phyloP scores from a whole-genome alignment of 345 rosid species.

The Ailanthus altissimus region DNA sequence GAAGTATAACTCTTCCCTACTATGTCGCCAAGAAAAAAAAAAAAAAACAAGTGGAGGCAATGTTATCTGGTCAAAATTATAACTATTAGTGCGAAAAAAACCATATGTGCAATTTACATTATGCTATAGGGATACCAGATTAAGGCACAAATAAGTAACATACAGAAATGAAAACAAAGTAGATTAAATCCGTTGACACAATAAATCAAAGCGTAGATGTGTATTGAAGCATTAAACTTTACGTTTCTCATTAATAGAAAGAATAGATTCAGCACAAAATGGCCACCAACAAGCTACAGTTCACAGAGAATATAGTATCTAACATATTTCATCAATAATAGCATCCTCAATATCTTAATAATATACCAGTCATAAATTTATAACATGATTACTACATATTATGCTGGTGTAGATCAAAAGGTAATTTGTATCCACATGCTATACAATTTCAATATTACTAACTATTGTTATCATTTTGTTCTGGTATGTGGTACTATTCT shows the following conservation, averaged over 20 bases:
- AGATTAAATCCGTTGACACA: background rate
- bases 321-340: background rate
- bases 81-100: background rate
- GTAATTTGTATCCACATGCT: background rate
- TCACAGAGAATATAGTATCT: background rate
- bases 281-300: background rate
- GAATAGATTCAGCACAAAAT: background rate
- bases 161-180: background rate
- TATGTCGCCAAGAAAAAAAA: background rate
- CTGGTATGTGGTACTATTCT: background rate
- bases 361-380: background rate
- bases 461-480: background rate
- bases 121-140: background rate
- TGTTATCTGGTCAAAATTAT: background rate
- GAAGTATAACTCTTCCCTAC: background rate
- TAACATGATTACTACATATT: background rate
- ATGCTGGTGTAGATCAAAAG: background rate
- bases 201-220: background rate
- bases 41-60: background rate
- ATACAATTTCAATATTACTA: background rate
- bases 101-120: background rate
- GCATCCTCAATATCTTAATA: background rate
- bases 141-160: background rate
- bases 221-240: background rate
- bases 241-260: no score